Evolutionary conservation across 2,329 filamentous ascomycete genomes (phyloP).

Genomic region (Fusarium fujikuroi): DNA sequence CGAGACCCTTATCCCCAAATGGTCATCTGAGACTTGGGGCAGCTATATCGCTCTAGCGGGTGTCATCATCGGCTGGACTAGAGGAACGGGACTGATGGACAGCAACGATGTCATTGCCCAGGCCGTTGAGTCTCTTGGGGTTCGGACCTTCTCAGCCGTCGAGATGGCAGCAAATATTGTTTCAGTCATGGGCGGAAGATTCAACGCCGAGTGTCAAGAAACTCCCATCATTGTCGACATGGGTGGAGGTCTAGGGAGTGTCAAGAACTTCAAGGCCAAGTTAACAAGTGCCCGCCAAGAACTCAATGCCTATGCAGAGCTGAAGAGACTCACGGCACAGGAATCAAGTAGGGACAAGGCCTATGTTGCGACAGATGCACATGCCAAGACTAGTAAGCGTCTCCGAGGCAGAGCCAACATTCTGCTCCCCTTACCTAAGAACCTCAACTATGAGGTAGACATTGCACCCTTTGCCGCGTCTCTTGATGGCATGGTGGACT

Average conservation of each 20-base stretch:
- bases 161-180: conserved; percentile 77
- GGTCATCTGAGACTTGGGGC: conserved; percentile 96
- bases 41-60: conserved; percentile 98
- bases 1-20: conserved; percentile 96
- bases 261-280: background rate
- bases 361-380: background rate
- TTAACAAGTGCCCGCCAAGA: background rate
- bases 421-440: conserved; percentile 46
- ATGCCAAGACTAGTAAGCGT: background rate
- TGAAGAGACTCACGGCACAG: background rate
- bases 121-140: conserved; percentile 92
- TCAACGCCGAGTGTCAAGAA: background rate
- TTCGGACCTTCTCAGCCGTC: conserved; percentile 96
- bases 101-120: conserved; percentile 97
- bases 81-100: conserved; percentile 96
- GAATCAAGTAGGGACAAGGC: background rate
- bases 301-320: background rate
- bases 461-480: background rate
- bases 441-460: conserved; percentile 78
- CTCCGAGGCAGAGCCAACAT: background rate
- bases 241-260: background rate
- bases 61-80: conserved; percentile 98
- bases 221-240: background rate
- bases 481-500: conserved; percentile 94
- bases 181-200: background rate